These are phyloP conservation scores for Boletus rubescentipes DNA, from an alignment of 768 basidiomycete genomes.

Conservation along the genomic window DNA sequence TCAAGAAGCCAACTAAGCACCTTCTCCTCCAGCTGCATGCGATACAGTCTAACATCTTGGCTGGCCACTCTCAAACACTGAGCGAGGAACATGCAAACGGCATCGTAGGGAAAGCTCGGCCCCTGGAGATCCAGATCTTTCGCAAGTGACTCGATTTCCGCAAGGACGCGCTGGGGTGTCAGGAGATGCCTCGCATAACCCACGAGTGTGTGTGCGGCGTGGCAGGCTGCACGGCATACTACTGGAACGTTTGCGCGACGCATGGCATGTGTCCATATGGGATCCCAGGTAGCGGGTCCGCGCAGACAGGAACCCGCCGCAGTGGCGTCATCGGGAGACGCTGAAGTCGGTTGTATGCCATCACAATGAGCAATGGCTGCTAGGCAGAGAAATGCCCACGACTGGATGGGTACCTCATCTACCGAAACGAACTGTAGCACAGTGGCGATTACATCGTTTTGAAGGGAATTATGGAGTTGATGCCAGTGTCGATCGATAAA, in stretches of 20 bases:
- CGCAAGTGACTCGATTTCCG: constrained; percentile 75
- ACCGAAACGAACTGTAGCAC: constrained; percentile 62
- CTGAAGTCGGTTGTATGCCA: constrained; percentile 9
- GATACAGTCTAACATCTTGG: constrained; percentile 80
- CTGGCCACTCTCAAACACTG: constrained; percentile 68
- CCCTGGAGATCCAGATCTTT: constrained; percentile 91
- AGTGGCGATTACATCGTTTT: constrained; percentile 51
- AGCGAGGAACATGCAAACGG: constrained; percentile 82
- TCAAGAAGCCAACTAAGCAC: constrained; percentile 79
- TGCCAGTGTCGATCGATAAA: constrained; percentile 79
- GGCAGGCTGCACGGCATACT: constrained; percentile 79
- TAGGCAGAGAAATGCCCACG: constrained; percentile 83
- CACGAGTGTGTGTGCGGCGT: constrained; percentile 59
- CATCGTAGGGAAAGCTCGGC: constrained; percentile 81
- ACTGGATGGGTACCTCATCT: constrained; percentile 67
- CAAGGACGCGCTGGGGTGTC: constrained; percentile 54
- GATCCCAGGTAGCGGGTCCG: constrained; percentile 59
- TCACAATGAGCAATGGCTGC: constrained; percentile 67
- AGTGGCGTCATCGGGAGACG: background rate
- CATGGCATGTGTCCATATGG: constrained; percentile 80
- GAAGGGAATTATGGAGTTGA: constrained; percentile 56
- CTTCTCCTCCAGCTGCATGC: constrained; percentile 85
- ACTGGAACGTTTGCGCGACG: constrained; percentile 67
- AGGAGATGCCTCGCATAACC: constrained; percentile 42
- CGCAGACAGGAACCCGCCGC: constrained; percentile 2